A percentile compares a stretch with the other conserved stretches of the same genome.
Conservation (phyloP, 2,329 filamentous ascomycete species). For the Thelonectria olida region DNA sequence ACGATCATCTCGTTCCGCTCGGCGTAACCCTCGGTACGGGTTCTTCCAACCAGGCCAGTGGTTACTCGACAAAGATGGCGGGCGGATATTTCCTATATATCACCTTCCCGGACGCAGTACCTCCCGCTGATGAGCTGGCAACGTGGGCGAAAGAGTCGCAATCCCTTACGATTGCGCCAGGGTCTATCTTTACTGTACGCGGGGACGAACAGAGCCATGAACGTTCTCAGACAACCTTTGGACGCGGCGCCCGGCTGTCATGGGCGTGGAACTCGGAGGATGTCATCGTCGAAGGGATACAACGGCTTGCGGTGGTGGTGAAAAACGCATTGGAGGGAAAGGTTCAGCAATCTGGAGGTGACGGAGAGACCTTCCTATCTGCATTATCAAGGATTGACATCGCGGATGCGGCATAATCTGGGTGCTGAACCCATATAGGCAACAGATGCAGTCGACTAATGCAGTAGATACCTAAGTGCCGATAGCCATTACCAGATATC, state of each 20-base stretch:
- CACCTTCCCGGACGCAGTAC: background rate
- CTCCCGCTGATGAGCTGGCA: background rate
- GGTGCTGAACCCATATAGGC: too few species aligned
- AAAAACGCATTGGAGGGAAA: too few species aligned
- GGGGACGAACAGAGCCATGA: conserved; percentile 1
- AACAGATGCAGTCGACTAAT: too few species aligned
- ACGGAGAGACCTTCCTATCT: too few species aligned
- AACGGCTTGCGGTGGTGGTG: too few species aligned
- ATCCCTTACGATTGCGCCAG: conserved; percentile 12
- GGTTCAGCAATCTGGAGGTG: too few species aligned
- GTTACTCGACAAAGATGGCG: background rate
- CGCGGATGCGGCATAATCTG: too few species aligned
- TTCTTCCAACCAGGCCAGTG: conserved; percentile 16
- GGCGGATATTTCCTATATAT: conserved; percentile 15
- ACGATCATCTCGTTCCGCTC: conserved; percentile 29
- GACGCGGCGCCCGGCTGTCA: conserved; percentile 2
- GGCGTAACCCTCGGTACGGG: conserved; percentile 25
- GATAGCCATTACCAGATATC: too few species aligned
- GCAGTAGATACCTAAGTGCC: too few species aligned
- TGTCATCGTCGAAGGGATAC: conserved; percentile 7
- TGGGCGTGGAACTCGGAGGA: conserved; percentile 15
- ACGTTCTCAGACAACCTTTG: background rate
- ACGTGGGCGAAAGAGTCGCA: background rate
- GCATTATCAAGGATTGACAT: too few species aligned
- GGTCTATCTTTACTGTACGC: conserved; percentile 7